Evolutionary conservation across 371 early-diverging fungal species (phyloP).

Genomic region (Apophysomyces sp.): DNA sequence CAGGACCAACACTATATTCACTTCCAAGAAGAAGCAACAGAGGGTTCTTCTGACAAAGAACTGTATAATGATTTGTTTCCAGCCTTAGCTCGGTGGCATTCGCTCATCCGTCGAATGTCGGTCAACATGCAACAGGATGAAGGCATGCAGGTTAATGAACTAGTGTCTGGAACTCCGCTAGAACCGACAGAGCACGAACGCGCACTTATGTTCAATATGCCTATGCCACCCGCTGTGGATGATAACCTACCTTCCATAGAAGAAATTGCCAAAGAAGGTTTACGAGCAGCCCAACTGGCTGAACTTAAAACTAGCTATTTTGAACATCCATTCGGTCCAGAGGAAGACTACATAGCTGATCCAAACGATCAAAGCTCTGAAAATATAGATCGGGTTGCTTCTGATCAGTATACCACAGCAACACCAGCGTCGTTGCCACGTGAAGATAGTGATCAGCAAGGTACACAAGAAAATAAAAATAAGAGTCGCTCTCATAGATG

Average conservation of each 20-base stretch:
- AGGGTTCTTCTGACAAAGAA: background rate
- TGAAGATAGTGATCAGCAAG: constrained; percentile 6
- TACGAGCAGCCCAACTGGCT: constrained; percentile 5
- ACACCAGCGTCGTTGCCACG: background rate
- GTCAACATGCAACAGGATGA: constrained; percentile 18
- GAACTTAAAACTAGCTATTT: constrained; percentile 34
- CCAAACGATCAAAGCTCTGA: background rate
- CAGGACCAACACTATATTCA: background rate
- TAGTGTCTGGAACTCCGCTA: constrained; percentile 1
- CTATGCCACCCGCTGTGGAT: constrained; percentile 16
- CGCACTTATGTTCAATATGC: constrained; percentile 17
- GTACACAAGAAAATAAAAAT: background rate
- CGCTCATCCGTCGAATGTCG: constrained; percentile 39
- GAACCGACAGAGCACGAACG: constrained; percentile 18
- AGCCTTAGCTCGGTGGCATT: constrained; percentile 19
- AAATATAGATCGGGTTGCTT: background rate
- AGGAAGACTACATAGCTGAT: constrained; percentile 12
- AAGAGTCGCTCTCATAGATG: background rate
- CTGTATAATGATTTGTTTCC: background rate
- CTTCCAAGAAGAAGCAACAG: background rate
- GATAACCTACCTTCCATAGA: constrained; percentile 41
- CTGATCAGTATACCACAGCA: background rate
- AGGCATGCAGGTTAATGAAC: constrained; percentile 18
- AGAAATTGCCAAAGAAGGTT: constrained; percentile 24
- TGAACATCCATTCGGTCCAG: constrained; percentile 41